Base-by-base conservation (phyloP, 1,284 basidiomycete genomes). In the Earliella scabrosa region DNA sequence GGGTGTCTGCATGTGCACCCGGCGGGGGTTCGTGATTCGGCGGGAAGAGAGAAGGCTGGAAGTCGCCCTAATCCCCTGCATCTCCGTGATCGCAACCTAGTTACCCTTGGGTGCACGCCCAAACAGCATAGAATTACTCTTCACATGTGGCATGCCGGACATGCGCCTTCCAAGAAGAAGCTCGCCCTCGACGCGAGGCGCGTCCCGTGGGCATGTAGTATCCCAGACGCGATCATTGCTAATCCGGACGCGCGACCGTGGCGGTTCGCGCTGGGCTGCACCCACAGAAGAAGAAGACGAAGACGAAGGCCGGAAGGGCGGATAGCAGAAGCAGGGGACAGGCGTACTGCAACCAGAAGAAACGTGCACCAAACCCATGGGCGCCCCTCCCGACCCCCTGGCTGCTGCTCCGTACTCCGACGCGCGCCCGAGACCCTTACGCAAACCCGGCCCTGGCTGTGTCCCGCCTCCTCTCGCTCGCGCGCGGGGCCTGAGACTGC, bases 81-180 rank as follows among this genome's bases (percentile, higher is more conserved):
- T 52, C 43, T 54, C 50, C 56, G 52, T 52, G 51, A 58, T 56
- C 50, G 55, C 50, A 45, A 53, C 53, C 27, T 47, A 52, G 31
- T 50, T 35, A 45, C 26, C 35, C 45, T 46, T 41, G 50, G 40
- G 48, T 56, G 39, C 59, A 61, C 52, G 56, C 56, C 54, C 45
- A 55, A 56, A 44, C 48, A 54, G 56, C 56, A 61, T 56, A 58
- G 55, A 50, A 53, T 50, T 34, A 43, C 46, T 54, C 46, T 48
- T 48, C 45, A 54, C 60, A 54, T 61, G 56, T 58, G 60, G 46
- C 52, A 39, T 54, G 50, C 55, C 58, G 60, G 46, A 32, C 60
- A 59, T 55, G 56, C 58, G 60, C 50, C 49, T 59, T 62, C 60
- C 54, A 59, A 58, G 52, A 59, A 34, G 41, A 40, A 49, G 51